Evolutionary conservation across 2,329 filamentous ascomycete species (phyloP).

Genomic region (Penicillium sp.): DNA sequence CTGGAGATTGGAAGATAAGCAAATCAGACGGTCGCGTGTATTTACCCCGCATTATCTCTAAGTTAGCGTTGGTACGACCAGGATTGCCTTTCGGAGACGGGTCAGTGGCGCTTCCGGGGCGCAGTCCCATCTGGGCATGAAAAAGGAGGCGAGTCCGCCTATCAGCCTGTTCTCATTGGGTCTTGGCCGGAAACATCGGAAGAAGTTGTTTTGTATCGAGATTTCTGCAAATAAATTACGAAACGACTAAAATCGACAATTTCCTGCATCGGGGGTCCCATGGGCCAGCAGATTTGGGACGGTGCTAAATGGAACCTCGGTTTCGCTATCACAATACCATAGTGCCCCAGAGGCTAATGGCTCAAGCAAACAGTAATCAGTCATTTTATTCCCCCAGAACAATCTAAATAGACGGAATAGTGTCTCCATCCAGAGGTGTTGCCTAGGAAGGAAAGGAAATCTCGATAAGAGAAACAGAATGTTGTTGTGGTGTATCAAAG

Average conservation of each 20-base stretch:
- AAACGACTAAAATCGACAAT: not conserved
- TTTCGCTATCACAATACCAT: no score
- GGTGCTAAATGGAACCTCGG: not conserved
- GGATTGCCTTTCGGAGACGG: not conserved
- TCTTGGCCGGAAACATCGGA: not conserved
- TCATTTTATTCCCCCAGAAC: no score
- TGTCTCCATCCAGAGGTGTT: no score
- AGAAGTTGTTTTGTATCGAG: not conserved
- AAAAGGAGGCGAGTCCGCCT: conserved; percentile 4
- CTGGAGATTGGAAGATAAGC: conserved; percentile 1
- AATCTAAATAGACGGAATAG: no score
- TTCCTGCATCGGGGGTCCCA: not conserved
- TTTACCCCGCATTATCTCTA: conserved; percentile 1
- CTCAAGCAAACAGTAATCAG: no score
- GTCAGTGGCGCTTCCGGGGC: conserved; percentile 1
- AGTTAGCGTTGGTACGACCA: not conserved
- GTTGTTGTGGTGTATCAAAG: no score
- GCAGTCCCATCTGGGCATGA: not conserved
- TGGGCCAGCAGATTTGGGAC: not conserved
- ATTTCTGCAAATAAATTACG: not conserved
- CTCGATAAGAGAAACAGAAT: no score
- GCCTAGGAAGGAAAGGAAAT: no score
- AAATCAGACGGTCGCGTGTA: not conserved
- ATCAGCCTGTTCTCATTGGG: conserved; percentile 13
- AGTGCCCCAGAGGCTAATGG: no score